These are phyloP conservation scores for Aspergillus diversus DNA, from an alignment of 495 filamentous ascomycete species.

Conservation along the genomic window DNA sequence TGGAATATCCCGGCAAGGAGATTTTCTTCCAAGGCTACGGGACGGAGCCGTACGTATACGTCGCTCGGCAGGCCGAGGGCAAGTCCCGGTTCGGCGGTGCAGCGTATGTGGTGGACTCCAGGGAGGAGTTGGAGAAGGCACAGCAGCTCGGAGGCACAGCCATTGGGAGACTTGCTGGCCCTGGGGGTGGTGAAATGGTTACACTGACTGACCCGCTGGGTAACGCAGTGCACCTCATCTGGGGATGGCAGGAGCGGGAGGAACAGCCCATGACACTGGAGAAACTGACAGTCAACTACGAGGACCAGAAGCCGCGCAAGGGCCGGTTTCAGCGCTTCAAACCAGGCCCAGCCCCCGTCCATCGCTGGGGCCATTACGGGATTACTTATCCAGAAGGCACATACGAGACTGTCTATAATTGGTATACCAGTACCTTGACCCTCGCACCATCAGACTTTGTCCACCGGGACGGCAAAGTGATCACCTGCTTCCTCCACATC, in stretches of 20 bases:
- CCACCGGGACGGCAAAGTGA: conserved; percentile 20
- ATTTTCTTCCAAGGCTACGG: conserved; percentile 4
- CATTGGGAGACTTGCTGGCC: neutral
- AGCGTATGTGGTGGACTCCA: neutral
- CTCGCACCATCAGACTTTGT: conserved; percentile 50
- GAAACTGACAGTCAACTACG: conserved; percentile 35
- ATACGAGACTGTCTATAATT: conserved; percentile 35
- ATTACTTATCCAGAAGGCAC: conserved; percentile 1
- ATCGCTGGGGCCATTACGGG: conserved; percentile 29
- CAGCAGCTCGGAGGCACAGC: neutral
- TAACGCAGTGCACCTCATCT: neutral
- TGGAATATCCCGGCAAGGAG: neutral
- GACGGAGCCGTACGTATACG: neutral
- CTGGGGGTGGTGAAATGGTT: conserved; percentile 1
- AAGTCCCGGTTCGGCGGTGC: neutral
- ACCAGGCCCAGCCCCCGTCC: conserved; percentile 66
- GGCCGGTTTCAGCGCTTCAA: conserved; percentile 39
- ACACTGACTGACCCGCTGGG: conserved; percentile 6
- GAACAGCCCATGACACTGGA: conserved; percentile 9
- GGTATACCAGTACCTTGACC: conserved; percentile 69
- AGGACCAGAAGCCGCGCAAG: conserved; percentile 33
- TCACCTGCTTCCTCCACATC: conserved; percentile 65
- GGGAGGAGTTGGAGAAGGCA: neutral
- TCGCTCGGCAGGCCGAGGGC: neutral
- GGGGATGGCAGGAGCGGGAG: neutral